A percentile compares a stretch with the other conserved stretches of the same genome.
Conservation (phyloP, 306 rosid genomes). For the Acacia melanoxylon region DNA sequence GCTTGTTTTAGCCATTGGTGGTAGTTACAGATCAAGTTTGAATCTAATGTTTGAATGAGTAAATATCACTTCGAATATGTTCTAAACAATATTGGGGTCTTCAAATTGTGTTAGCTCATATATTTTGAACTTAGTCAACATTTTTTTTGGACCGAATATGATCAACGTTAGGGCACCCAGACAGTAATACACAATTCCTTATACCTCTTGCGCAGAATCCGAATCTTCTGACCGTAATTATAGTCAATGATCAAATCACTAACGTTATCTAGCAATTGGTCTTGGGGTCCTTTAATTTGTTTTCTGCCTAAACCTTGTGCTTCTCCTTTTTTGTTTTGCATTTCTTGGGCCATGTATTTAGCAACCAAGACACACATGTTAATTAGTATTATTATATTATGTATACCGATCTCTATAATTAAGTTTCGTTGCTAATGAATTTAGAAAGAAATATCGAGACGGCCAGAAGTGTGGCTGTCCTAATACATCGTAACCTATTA, state of each 20-base stretch:
- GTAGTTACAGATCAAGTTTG: neutral
- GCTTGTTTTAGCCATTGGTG: neutral
- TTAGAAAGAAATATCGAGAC: neutral
- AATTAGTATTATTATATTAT: neutral
- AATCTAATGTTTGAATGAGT: neutral
- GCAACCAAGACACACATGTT: neutral
- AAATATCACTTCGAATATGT: neutral
- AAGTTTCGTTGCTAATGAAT: neutral
- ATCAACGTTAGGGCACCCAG: neutral
- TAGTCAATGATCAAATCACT: neutral
- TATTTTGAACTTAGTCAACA: neutral
- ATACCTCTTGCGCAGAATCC: neutral
- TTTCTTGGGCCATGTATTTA: neutral
- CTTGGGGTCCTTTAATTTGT: neutral
- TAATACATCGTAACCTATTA: neutral
- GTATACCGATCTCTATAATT: too few species aligned
- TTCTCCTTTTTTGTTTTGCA: neutral
- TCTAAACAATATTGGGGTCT: neutral
- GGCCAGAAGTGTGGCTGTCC: neutral
- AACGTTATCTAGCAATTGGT: neutral
- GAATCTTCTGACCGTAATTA: neutral
- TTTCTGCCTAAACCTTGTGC: neutral
- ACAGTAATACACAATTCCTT: neutral
- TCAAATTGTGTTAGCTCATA: neutral
- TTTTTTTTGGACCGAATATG: neutral